phyloP scores from a whole-genome alignment of 441 rosid species.

The Viola pubescens region DNA sequence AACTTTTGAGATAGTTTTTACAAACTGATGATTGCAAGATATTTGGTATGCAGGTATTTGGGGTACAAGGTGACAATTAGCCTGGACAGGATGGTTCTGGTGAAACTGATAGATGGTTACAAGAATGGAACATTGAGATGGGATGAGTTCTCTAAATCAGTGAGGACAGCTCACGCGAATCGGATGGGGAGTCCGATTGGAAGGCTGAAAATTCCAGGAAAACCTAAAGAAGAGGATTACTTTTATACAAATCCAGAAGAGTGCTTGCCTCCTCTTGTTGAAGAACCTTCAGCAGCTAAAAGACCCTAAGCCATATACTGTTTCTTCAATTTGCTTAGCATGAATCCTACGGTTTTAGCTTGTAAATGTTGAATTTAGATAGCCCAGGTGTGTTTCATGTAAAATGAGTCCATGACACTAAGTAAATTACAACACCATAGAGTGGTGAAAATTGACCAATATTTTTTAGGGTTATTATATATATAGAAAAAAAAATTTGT shows the following conservation, averaged over 20 bases:
- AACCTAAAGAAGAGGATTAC: conserved; percentile 10
- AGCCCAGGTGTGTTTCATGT: too few species aligned
- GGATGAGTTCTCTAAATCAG: not conserved
- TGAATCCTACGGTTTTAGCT: too few species aligned
- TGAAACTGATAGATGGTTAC: conserved; percentile 1
- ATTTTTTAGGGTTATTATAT: too few species aligned
- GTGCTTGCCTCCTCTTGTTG: not conserved
- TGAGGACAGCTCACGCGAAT: conserved; percentile 5
- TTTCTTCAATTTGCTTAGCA: too few species aligned
- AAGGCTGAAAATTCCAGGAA: not conserved
- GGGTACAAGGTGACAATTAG: conserved; percentile 1
- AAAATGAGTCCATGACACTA: too few species aligned
- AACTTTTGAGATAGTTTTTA: not conserved
- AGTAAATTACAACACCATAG: too few species aligned
- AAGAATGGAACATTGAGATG: conserved; percentile 3
- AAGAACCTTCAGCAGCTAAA: too few species aligned
- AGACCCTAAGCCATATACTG: too few species aligned
- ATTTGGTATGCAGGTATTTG: not conserved
- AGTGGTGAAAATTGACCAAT: too few species aligned
- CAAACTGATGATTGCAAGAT: not conserved
- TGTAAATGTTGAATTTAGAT: too few species aligned
- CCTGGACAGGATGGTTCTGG: conserved; percentile 3
- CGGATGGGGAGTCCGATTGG: not conserved
- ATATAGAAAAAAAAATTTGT: too few species aligned
- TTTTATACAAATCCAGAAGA: conserved; percentile 6